Conservation (phyloP, 2,329 filamentous ascomycete species). For the Lachnellula willkommii region DNA sequence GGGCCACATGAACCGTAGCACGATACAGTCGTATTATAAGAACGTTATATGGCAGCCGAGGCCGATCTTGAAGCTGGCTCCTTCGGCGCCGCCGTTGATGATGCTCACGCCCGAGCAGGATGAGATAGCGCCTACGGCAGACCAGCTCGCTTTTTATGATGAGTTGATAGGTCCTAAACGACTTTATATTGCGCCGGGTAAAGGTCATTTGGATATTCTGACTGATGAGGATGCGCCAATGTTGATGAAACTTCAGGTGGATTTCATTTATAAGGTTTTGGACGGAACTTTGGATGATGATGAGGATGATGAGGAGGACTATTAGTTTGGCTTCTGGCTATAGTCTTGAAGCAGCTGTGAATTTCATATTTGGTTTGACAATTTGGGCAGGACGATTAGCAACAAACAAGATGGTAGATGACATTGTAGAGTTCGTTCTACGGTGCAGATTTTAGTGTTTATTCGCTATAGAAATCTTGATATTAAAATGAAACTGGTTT, state of each 20-base stretch:
- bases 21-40: constrained; percentile 6
- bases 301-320: no score
- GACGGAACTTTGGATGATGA: background rate
- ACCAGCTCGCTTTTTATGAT: constrained; percentile 5
- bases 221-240: constrained; percentile 10
- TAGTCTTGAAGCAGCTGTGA: no score
- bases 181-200: constrained; percentile 10
- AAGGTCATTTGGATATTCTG: constrained; percentile 19
- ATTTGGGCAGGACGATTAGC: no score
- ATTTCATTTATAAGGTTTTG: background rate
- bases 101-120: constrained; percentile 5
- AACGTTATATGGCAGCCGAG: constrained; percentile 4
- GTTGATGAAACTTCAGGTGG: constrained; percentile 9
- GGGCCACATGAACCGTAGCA: background rate
- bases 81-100: constrained; percentile 7
- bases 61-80: background rate
- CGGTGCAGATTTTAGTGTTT: no score
- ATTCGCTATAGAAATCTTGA: no score
- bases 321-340: no score
- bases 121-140: background rate
- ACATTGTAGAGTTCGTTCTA: no score
- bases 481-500: no score
- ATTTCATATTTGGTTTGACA: no score
- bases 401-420: no score
- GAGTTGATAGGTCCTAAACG: constrained; percentile 9